Base-by-base conservation (phyloP, 768 basidiomycete genomes). In the Nidularia pulvinata region DNA sequence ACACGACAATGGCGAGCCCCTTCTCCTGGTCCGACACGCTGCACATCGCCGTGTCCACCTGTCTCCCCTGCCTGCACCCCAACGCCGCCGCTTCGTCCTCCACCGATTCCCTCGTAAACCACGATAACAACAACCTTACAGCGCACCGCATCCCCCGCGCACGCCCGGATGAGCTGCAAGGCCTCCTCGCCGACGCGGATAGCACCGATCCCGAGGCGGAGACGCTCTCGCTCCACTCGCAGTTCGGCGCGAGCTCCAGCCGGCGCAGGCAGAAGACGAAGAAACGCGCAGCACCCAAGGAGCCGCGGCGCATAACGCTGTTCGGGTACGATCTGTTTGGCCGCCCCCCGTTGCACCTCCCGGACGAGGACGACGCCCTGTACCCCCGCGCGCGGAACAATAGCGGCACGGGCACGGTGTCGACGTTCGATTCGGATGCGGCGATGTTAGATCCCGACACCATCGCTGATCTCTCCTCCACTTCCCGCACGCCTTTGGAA, bases 261-360 rank as follows among this genome's bases (percentile, higher is more conserved):
- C 60, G 68, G 57, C 57, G 58, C 19, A 48, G 59, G 30, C 57
- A 53, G 11, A 65, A 58, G 46, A 66, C 60, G 59, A 65, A 72
- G 61, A 42, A 42, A 42, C 13, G 39, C 13, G 39, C 11, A 42
- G 16, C 39, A 42, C 11, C 11, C 11, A 42, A 16, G 16, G 11
- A 42, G 39, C 59, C 65, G 56, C 68, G 73, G 53, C 61, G 56
- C 25, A 81, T 89, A 59, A 80, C 25, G 25, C 77, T 91, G 6
- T 89, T 89, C 54, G 89, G 88, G 5, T 88, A 71, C 56, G 73
- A 85, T 49, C 73, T 89, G 2, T 89, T 91, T 56, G 89, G 88
- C 16, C 75, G 76, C 6, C 25, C 25, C 25, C 75, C 83, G 46
- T 82, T 89, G 48, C 79, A 82, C 44, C 75, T 88, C n/a, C 74